phyloP scores from a whole-genome alignment of 2,329 filamentous ascomycete species.

The Ophiostoma himal-ulmi region DNA sequence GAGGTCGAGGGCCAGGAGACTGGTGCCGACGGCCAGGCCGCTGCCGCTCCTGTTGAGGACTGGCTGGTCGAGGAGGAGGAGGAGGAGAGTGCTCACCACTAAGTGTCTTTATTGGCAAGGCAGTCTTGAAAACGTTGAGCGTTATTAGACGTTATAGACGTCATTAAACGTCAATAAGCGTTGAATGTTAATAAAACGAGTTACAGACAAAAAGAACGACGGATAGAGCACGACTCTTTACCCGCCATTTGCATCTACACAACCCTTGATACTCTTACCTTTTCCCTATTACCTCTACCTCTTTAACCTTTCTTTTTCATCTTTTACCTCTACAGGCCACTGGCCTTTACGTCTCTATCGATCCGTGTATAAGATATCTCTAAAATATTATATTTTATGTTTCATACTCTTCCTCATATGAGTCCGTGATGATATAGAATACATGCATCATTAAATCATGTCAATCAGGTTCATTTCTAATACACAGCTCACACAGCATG shows the following conservation, averaged over 20 bases:
- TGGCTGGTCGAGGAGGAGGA: constrained; percentile 82
- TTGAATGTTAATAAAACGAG: not conserved
- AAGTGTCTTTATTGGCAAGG: constrained; percentile 27
- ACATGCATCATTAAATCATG: not conserved
- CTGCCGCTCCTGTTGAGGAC: constrained; percentile 54
- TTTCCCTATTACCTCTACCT: not conserved
- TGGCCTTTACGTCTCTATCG: not conserved
- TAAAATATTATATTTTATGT: not conserved
- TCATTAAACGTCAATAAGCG: not conserved
- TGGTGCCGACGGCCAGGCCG: constrained; percentile 52
- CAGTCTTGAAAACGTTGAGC: not conserved
- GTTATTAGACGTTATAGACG: not conserved
- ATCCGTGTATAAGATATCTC: not conserved
- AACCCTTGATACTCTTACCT: not conserved
- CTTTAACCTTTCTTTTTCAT: not conserved
- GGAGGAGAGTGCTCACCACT: constrained; percentile 43
- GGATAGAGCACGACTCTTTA: not conserved
- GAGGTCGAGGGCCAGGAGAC: constrained; percentile 86
- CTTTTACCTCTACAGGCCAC: not conserved
- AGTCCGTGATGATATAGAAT: not conserved
- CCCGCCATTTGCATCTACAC: not conserved
- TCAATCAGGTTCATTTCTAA: not conserved
- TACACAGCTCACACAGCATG: not conserved
- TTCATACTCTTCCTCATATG: not conserved
- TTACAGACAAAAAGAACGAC: not conserved